Evolutionary conservation across 257 asterid genomes (phyloP).

Genomic region (Pogostemon cablin): DNA sequence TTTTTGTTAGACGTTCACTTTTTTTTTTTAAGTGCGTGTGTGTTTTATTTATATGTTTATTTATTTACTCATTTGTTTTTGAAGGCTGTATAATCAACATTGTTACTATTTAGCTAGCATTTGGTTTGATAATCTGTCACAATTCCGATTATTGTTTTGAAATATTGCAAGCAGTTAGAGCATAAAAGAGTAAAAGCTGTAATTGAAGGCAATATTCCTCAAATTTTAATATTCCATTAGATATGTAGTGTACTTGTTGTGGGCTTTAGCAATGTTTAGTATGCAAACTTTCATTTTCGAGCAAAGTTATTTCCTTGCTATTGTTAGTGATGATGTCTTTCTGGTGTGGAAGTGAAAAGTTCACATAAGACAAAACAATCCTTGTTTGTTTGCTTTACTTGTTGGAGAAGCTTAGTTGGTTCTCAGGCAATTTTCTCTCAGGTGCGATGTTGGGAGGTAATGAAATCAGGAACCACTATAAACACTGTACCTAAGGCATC

Average conservation of each 20-base stretch:
- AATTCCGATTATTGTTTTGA: background rate
- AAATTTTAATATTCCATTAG: slow-evolving; percentile 6
- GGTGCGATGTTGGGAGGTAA: slow-evolving; percentile 98
- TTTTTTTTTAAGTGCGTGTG: no score
- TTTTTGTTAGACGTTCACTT: background rate
- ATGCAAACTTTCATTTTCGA: background rate
- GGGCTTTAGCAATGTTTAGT: background rate
- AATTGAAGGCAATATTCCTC: slow-evolving; percentile 12
- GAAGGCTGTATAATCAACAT: background rate
- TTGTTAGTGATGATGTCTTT: slow-evolving; percentile 17
- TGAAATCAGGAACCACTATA: slow-evolving; percentile 59
- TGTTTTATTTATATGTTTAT: background rate
- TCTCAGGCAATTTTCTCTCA: slow-evolving; percentile 33
- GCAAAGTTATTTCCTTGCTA: background rate
- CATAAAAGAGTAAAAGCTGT: background rate
- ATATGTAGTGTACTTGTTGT: slow-evolving; percentile 1
- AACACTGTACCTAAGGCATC: slow-evolving; percentile 78
- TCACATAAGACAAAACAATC: background rate
- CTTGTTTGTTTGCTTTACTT: slow-evolving; percentile 21
- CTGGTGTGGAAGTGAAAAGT: background rate
- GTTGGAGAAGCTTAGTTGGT: slow-evolving; percentile 27
- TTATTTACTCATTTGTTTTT: background rate
- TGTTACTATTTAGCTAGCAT: background rate
- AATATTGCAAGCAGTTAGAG: slow-evolving; percentile 1
- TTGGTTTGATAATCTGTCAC: background rate